Conservation (phyloP, 2,329 filamentous ascomycete species). For the Aspergillus unguis region DNA sequence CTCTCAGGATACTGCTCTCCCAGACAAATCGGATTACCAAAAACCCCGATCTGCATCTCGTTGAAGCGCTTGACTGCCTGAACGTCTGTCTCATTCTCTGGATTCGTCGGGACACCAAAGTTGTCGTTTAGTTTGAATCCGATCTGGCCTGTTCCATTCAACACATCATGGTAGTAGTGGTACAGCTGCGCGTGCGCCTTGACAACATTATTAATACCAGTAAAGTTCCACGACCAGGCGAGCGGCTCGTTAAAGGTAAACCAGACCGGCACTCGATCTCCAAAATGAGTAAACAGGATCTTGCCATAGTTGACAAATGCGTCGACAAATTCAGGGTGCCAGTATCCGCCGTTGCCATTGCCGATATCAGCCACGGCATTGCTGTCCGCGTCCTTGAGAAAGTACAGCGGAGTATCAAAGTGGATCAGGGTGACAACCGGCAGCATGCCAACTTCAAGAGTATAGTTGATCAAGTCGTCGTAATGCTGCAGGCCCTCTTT, state of each 20-base stretch:
- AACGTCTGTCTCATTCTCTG: slow-evolving; percentile 60
- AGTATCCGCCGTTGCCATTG: slow-evolving; percentile 29
- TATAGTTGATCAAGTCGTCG: slow-evolving; percentile 46
- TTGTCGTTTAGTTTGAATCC: slow-evolving; percentile 49
- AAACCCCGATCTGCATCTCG: slow-evolving; percentile 61
- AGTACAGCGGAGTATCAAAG: slow-evolving; percentile 28
- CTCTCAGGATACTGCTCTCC: slow-evolving; percentile 45
- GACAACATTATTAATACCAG: slow-evolving; percentile 49
- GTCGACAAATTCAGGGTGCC: slow-evolving; percentile 43
- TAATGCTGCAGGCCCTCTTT: slow-evolving; percentile 48
- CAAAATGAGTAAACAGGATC: slow-evolving; percentile 37
- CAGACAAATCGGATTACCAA: slow-evolving; percentile 44
- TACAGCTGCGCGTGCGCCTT: slow-evolving; percentile 40
- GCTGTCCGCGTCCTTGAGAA: slow-evolving; percentile 19
- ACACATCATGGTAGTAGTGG: slow-evolving; percentile 41
- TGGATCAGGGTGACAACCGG: slow-evolving; percentile 45
- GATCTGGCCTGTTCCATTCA: slow-evolving; percentile 43
- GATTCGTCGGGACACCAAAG: slow-evolving; percentile 49
- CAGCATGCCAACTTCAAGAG: slow-evolving; percentile 42
- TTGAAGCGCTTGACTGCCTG: slow-evolving; percentile 80
- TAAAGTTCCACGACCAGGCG: slow-evolving; percentile 43
- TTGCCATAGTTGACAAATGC: slow-evolving; percentile 39
- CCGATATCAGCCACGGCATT: slow-evolving; percentile 24
- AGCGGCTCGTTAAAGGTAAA: slow-evolving; percentile 43
- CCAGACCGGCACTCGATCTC: slow-evolving; percentile 41